Percentiles rank a stretch among this genome's conserved stretches.
These are phyloP conservation scores for Citrus cavaleriei DNA, from an alignment of 345 rosid species.

Conservation along the genomic window DNA sequence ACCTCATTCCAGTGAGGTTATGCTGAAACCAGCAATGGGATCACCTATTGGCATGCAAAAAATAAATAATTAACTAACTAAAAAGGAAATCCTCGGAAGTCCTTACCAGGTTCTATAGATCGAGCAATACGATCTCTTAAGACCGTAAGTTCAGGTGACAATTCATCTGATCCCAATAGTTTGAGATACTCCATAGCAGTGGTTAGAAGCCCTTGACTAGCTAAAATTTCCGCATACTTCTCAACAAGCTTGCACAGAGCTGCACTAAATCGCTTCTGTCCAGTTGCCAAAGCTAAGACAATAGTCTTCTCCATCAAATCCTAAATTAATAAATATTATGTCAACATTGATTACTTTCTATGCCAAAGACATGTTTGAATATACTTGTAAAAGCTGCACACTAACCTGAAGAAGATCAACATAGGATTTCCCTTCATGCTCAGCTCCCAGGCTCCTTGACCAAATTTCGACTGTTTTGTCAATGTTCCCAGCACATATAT, in stretches of 20 bases:
- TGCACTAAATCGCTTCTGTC: constrained; percentile 86
- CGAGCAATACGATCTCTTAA: constrained; percentile 78
- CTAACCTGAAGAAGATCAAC: constrained; percentile 93
- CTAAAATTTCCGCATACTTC: constrained; percentile 94
- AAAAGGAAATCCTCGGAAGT: not conserved
- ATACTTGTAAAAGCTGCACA: constrained; percentile 20
- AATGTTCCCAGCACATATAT: constrained; percentile 92
- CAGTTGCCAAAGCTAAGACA: constrained; percentile 91
- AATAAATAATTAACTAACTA: not conserved
- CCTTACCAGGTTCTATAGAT: constrained; percentile 69
- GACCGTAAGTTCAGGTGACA: constrained; percentile 83
- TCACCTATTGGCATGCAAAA: not conserved
- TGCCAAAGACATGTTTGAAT: constrained; percentile 3
- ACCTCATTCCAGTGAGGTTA: not conserved
- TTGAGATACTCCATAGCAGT: constrained; percentile 95
- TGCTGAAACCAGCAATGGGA: not conserved
- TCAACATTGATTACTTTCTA: constrained; percentile 3
- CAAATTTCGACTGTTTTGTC: constrained; percentile 99
- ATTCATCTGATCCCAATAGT: constrained; percentile 80
- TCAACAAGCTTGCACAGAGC: constrained; percentile 94
- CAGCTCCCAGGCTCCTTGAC: constrained; percentile 75
- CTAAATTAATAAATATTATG: constrained; percentile 37
- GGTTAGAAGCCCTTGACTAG: constrained; percentile 83
- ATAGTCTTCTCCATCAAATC: constrained; percentile 99
- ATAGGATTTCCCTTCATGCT: constrained; percentile 66